Percentiles rank a stretch among this genome's conserved stretches.
phyloP scores from a whole-genome alignment of 2,329 filamentous ascomycete species.

The Aspergillus ochraceoroseus region DNA sequence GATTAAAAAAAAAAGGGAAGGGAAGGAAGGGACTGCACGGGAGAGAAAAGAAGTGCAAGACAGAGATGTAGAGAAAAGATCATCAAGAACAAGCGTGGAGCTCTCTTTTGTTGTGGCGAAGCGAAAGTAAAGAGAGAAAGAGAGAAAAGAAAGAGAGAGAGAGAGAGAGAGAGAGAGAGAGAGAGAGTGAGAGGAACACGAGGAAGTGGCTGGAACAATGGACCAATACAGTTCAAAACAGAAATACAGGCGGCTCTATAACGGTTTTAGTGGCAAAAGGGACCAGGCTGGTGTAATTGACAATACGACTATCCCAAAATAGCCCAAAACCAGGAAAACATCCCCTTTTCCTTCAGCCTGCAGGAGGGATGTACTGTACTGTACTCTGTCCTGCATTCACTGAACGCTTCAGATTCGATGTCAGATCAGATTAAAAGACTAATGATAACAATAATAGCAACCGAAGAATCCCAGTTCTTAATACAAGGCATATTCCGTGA shows the following conservation, averaged over 20 bases:
- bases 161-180: constrained; percentile 6
- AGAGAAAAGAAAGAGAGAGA: neutral
- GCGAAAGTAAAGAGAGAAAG: constrained; percentile 3
- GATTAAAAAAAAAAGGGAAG: constrained; percentile 3
- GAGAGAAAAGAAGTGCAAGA: neutral
- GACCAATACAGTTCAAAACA: constrained; percentile 10
- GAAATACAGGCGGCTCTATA: constrained; percentile 18
- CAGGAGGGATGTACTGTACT: no score
- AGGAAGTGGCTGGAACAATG: constrained; percentile 17
- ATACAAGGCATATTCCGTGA: neutral
- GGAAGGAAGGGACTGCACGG: constrained; percentile 4
- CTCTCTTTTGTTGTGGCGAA: constrained; percentile 1
- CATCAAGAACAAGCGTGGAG: constrained; percentile 1
- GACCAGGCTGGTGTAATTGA: constrained; percentile 3
- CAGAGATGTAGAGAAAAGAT: neutral
- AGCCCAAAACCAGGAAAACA: no score
- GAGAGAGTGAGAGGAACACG: constrained; percentile 9
- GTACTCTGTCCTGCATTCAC: no score
- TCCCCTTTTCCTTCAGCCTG: no score
- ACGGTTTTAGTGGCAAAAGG: neutral
- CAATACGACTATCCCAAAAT: neutral
- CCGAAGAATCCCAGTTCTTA: neutral
- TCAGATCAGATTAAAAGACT: no score
- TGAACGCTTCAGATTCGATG: no score
- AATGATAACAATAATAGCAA: neutral